Evolutionary conservation across 768 basidiomycete genomes (phyloP).

Genomic region (Lanmaoa pseudosensibilis): DNA sequence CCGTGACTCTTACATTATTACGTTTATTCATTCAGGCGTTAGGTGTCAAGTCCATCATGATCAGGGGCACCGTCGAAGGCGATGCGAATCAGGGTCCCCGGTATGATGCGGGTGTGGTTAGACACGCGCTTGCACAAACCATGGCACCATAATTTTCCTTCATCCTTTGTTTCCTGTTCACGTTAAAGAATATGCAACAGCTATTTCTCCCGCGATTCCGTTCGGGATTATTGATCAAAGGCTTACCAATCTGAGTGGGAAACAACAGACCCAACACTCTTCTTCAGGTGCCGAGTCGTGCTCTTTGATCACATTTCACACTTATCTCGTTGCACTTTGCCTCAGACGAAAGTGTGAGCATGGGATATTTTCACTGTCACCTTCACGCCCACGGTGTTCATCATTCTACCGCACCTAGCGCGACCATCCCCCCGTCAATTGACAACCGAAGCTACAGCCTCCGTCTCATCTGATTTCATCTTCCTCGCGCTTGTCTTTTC

Average conservation of each 20-base stretch:
- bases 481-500: neutral
- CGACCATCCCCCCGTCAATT: neutral
- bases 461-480: neutral
- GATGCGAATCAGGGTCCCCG: conserved; percentile 29
- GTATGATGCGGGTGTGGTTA: conserved; percentile 50
- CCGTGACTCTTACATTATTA: conserved; percentile 1
- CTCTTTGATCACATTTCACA: neutral
- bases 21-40: conserved; percentile 40
- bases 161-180: neutral
- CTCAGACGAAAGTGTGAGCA: neutral
- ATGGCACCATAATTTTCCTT: conserved; percentile 10
- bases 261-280: neutral
- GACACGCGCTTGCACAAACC: conserved; percentile 41
- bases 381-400: too few species aligned
- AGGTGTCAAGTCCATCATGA: conserved; percentile 59
- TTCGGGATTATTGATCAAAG: neutral
- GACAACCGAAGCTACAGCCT: neutral
- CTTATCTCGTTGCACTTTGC: neutral
- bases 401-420: too few species aligned
- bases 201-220: conserved; percentile 8
- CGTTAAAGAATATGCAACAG: neutral
- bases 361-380: too few species aligned
- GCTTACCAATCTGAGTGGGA: conserved; percentile 1
- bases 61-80: conserved; percentile 33
- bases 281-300: neutral